phyloP scores from a whole-genome alignment of 75 land plant genomes.

The Adiantum capillusveneris region DNA sequence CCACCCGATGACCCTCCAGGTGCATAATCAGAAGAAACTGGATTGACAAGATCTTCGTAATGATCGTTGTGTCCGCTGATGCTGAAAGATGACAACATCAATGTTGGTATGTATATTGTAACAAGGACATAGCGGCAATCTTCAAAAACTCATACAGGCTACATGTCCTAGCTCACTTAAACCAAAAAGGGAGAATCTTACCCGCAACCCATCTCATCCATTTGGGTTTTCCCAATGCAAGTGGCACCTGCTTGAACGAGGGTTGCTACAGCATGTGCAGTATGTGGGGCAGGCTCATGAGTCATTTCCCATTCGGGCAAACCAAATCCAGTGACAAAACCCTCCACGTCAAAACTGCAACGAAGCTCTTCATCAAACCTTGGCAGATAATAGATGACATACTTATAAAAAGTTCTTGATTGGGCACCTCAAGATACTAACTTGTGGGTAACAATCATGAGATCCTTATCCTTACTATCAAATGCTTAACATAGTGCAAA shows the following conservation, averaged over 20 bases:
- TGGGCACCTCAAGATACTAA: too few relatives aligned
- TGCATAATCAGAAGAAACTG: slow-evolving; percentile 38
- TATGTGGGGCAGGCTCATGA: slow-evolving; percentile 48
- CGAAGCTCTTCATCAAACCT: too few relatives aligned
- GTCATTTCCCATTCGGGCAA: slow-evolving; percentile 79
- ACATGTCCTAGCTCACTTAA: too few relatives aligned
- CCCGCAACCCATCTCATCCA: slow-evolving; percentile 95
- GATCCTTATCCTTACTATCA: too few relatives aligned
- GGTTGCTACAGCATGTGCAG: slow-evolving; percentile 52
- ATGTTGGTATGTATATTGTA: too few relatives aligned
- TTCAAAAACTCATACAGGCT: too few relatives aligned
- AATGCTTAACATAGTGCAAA: too few relatives aligned
- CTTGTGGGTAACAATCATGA: too few relatives aligned
- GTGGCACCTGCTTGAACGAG: slow-evolving; percentile 59
- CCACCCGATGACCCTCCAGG: slow-evolving; percentile 87
- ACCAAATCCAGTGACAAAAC: slow-evolving; percentile 75
- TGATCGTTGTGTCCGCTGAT: slow-evolving; percentile 74
- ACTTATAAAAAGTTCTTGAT: too few relatives aligned
- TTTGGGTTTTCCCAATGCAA: slow-evolving; percentile 70
- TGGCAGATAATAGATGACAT: too few relatives aligned
- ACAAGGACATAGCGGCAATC: too few relatives aligned
- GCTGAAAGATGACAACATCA: slow-evolving; percentile 23
- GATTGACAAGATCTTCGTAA: slow-evolving; percentile 68
- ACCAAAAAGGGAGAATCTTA: background rate
- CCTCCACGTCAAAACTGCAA: slow-evolving; percentile 73